Evolutionary conservation across 441 rosid genomes (phyloP).

Genomic region (Monsonia emarginata): DNA sequence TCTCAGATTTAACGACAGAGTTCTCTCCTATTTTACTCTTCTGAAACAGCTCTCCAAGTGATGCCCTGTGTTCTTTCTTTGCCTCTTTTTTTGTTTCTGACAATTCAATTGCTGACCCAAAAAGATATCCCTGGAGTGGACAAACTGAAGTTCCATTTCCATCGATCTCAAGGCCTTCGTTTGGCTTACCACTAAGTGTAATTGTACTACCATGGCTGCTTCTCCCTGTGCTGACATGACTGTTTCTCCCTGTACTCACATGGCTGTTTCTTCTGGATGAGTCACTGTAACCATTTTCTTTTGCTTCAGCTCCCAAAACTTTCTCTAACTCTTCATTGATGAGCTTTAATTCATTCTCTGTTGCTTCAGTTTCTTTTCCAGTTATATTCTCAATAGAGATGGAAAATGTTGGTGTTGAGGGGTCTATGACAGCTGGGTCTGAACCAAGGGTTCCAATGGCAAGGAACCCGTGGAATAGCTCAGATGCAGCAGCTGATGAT

Average conservation of each 20-base stretch:
- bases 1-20: conserved; percentile 31
- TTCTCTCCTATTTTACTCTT: conserved; percentile 45
- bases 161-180: conserved; percentile 39
- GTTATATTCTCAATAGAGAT: conserved; percentile 55
- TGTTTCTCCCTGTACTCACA: conserved; percentile 39
- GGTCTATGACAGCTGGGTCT: conserved; percentile 35
- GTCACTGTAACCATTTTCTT: conserved; percentile 47
- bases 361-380: conserved; percentile 57
- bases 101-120: conserved; percentile 62
- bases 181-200: conserved; percentile 58
- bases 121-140: conserved; percentile 66
- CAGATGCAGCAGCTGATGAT: conserved; percentile 41
- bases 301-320: conserved; percentile 51
- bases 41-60: conserved; percentile 74
- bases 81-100: conserved; percentile 51
- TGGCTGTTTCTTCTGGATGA: conserved; percentile 28
- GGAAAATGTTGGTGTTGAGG: conserved; percentile 61
- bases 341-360: conserved; percentile 63
- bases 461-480: conserved; percentile 67
- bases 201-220: conserved; percentile 72
- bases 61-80: conserved; percentile 58
- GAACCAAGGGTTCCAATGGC: conserved; percentile 73
- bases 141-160: conserved; percentile 42
- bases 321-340: conserved; percentile 66
- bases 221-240: conserved; percentile 59